phyloP scores from a whole-genome alignment of 208 protist genomes.

The Leishmania gerbilli region DNA sequence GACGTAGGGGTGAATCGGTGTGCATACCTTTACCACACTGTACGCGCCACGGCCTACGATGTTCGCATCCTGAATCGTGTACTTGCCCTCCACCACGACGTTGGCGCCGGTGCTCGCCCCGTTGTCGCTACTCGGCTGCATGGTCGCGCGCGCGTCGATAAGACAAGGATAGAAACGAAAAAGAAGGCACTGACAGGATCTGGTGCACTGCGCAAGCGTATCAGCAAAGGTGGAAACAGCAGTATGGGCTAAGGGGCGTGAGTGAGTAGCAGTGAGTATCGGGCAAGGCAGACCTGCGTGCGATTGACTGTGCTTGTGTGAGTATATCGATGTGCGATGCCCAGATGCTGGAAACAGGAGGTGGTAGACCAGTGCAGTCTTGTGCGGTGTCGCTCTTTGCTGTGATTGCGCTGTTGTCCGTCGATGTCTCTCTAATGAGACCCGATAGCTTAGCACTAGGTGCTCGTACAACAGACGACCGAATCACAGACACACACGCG shows the following conservation, averaged over 20 bases:
- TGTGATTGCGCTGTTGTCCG: background rate
- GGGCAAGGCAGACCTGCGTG: background rate
- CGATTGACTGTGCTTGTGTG: background rate
- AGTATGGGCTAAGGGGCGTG: background rate
- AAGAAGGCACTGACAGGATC: background rate
- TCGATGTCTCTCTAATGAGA: background rate
- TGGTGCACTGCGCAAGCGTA: conserved; percentile 1
- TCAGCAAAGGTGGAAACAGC: conserved; percentile 5
- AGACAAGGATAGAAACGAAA: conserved; percentile 3
- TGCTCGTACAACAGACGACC: background rate
- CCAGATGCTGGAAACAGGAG: background rate
- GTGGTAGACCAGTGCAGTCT: background rate
- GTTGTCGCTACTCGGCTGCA: conserved; percentile 16
- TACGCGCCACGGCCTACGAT: conserved; percentile 87
- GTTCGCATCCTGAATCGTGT: conserved; percentile 73
- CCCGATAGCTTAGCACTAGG: background rate
- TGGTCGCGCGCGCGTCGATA: background rate
- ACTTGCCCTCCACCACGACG: conserved; percentile 75
- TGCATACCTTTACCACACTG: conserved; percentile 89
- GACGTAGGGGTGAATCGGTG: conserved; percentile 61
- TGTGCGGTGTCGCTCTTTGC: background rate
- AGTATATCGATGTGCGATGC: background rate
- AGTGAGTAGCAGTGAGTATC: conserved; percentile 13
- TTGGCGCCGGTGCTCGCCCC: background rate
- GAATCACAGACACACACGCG: background rate